phyloP scores from a whole-genome alignment of 2,329 filamentous ascomycete species.

The Cercospora zeina region DNA sequence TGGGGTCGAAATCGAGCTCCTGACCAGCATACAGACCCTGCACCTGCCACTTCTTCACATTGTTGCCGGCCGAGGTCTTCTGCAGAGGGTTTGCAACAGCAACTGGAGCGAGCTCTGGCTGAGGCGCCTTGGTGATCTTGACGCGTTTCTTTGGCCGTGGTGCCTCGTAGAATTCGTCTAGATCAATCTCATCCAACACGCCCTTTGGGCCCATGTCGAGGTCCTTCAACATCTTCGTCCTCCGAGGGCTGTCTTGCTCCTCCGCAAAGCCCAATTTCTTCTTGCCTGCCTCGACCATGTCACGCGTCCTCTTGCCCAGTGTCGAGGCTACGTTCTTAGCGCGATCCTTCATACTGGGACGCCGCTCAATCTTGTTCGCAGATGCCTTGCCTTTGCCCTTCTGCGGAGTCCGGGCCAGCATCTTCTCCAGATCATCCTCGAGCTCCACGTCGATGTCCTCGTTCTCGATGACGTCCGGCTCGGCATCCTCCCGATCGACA shows the following conservation, averaged over 20 bases:
- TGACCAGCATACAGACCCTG: conserved; percentile 90
- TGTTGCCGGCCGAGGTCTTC: conserved; percentile 43
- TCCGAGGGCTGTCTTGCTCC: conserved; percentile 28
- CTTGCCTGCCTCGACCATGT: conserved; percentile 44
- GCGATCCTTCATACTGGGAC: conserved; percentile 37
- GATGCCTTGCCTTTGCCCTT: conserved; percentile 22
- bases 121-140: conserved; percentile 28
- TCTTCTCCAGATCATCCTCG: conserved; percentile 43
- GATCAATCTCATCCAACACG: conserved; percentile 39
- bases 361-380: conserved; percentile 28
- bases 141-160: conserved; percentile 35
- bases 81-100: conserved; percentile 31
- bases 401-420: conserved; percentile 20
- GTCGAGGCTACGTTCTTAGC: conserved; percentile 39
- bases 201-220: conserved; percentile 39
- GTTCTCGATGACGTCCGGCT: conserved; percentile 29
- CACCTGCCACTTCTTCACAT: conserved; percentile 72
- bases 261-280: conserved; percentile 36
- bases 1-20: conserved; percentile 51
- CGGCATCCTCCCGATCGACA: conserved; percentile 30
- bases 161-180: conserved; percentile 32
- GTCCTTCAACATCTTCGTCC: conserved; percentile 36
- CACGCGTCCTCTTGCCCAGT: conserved; percentile 42
- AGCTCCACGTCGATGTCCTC: conserved; percentile 52
- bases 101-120: conserved; percentile 31